Base-by-base conservation (phyloP, 192 early-diverging fungal genomes). In the Coemansia guatemalensis region DNA sequence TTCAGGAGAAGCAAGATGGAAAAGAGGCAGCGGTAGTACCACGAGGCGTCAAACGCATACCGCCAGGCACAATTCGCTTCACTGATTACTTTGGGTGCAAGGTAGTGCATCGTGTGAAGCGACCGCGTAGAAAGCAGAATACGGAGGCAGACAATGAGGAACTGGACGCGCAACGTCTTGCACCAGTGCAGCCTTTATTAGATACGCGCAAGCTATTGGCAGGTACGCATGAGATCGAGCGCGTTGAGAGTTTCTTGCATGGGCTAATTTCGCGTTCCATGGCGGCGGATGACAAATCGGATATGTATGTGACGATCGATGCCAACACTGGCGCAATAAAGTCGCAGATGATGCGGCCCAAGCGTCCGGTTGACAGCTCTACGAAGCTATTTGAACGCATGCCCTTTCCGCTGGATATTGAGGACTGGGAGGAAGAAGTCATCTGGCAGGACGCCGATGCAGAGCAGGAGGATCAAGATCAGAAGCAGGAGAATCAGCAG, bases 361-460 rank as follows among this genome's bases (percentile, higher is more conserved):
- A 66, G 56, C 67, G 56, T n/a, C 49, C 39, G 55, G 66, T 55
- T 48, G 76, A 64, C 44, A 64, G 49, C 50, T 51, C 32, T 51
- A 76, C 70, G 58, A 62, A 71, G 72, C 80, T 59, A 68, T 84
- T 60, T 48, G 60, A 55, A 48, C 68, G 62, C 30, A 73, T 85
- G n/a, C 86, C 83, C 71, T 79, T 85, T 57, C 85, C 92, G 7
- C 69, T 95, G 39, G 84, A 91, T 50, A 75, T 95, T 35, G 90
- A 93, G 35, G 60, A 71, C 25, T 97, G 95, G 95, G 93, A 97
- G 63, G 85, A 90, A 23, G 73, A 86, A 6, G 88, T 97, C 48
- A 52, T 91, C 18, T 97, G 95, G 95, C 73, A 83, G 24, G 84
- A 79, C 51, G 75, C 74, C 26, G 82, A 86, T 26, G 60, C 12